phyloP scores from a whole-genome alignment of 305 asterid species.

The Andrographis paniculata region DNA sequence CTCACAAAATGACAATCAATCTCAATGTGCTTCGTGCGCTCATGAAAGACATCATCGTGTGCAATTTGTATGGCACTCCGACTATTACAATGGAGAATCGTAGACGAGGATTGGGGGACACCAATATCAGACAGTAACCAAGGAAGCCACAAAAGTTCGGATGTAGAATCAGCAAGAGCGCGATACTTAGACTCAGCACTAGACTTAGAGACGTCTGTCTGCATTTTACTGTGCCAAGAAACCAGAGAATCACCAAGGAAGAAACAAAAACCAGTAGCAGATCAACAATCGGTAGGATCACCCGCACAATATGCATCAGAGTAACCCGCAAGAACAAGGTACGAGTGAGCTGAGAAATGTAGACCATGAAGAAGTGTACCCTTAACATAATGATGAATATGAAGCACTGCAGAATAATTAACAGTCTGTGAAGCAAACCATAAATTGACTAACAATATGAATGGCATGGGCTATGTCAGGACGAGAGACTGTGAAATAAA shows the following conservation, averaged over 20 bases:
- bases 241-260: background rate
- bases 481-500: background rate
- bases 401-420: background rate
- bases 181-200: background rate
- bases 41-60: background rate
- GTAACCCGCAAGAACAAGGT: background rate
- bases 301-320: background rate
- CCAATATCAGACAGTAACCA: background rate
- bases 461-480: background rate
- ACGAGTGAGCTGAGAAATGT: background rate
- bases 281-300: background rate
- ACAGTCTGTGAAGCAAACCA: background rate
- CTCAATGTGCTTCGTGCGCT: background rate
- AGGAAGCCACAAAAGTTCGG: background rate
- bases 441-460: background rate
- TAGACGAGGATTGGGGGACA: background rate
- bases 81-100: background rate
- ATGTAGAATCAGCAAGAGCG: background rate
- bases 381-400: background rate
- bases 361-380: background rate
- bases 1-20: no score
- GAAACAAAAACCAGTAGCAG: background rate
- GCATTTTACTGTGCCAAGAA: constrained; percentile 1
- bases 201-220: background rate
- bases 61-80: background rate